Evolutionary conservation across 1,284 basidiomycete species (phyloP), one percentile per base, ranked within the genome.

Genomic region (Xerocomus minutiporus): DNA sequence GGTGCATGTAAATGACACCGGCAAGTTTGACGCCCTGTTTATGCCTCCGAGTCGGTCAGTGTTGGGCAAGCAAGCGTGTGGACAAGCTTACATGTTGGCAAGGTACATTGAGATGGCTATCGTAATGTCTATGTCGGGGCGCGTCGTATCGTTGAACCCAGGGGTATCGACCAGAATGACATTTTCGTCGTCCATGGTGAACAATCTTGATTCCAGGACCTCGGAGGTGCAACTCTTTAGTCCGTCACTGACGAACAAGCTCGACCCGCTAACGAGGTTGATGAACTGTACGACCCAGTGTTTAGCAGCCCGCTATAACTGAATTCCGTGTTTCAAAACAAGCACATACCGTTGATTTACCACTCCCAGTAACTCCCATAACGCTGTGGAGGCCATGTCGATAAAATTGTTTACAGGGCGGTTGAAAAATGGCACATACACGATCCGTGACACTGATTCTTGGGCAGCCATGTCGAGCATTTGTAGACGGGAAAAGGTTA

Each of bases 331-430:
- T 17, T 36, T n/a, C 23, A 26, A 17, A 39, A 9, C 15, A 23
- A 23, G 38, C 6, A 12, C 45, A 28, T 29, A 41, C 39, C 2
- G 45, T 47, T 20, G 39, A 48, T 42, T 47, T 47, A 6, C 39
- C 50, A 9, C 50, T 41, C 25, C 38, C 38, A 6, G 38, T 47
- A 23, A 45, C 28, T 39, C 49, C 49, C 35, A 51, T 51, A 17
- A 51, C 15, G 12, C 50, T 51, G 23, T 25, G 25, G n/a, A 28
- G 28, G 8, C 34, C 34, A 36, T 26, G 25, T 46, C 12, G 13
- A 13, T 23, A 36, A 36, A 36, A 20, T 9, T 36, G 25, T 28
- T 12, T 5, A 46, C 45, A 34, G 23, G 45, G 11, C 25, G 5
- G 2, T 6, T 26, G 23, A 26, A 23, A 23, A 17, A 26, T 17